Percentiles rank a stretch among this genome's conserved stretches.
Conservation (phyloP, 495 filamentous ascomycete genomes). For the Jackrogersella minutella region DNA sequence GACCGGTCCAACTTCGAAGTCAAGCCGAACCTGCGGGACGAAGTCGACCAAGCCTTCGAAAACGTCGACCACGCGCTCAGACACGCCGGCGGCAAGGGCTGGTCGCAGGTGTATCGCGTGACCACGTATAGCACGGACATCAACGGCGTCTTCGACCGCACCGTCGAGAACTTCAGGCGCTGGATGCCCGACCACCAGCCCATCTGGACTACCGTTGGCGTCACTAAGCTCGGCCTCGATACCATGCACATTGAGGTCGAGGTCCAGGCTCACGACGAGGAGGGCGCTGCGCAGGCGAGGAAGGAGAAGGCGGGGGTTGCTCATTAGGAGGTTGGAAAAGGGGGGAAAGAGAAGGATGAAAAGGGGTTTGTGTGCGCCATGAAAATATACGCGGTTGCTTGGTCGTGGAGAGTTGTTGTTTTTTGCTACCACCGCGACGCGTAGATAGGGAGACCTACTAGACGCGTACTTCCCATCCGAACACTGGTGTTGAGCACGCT, state of each 20-base stretch:
- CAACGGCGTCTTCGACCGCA: conserved; percentile 49
- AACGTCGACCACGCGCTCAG: conserved; percentile 60
- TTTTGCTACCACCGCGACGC: too few species aligned
- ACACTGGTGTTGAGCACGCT: too few species aligned
- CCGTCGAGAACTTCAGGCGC: conserved; percentile 57
- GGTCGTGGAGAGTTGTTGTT: too few species aligned
- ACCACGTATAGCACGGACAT: conserved; percentile 57
- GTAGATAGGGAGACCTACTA: too few species aligned
- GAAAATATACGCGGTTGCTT: too few species aligned
- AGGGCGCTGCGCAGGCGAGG: too few species aligned
- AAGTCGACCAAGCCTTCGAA: conserved; percentile 63
- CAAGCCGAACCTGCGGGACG: conserved; percentile 49
- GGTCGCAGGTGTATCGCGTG: conserved; percentile 63
- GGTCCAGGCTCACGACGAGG: conserved; percentile 52
- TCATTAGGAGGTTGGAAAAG: too few species aligned
- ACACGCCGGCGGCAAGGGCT: conserved; percentile 63
- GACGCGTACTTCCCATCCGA: too few species aligned
- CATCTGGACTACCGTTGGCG: conserved; percentile 60
- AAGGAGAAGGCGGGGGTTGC: too few species aligned
- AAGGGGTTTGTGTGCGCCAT: too few species aligned
- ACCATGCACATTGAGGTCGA: conserved; percentile 67
- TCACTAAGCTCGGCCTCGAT: conserved; percentile 51
- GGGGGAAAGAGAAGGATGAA: too few species aligned
- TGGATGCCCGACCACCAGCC: conserved; percentile 61
- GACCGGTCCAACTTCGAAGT: conserved; percentile 51